Conservation (phyloP, 106 monocot genomes). For the Dendrobium huoshanense region DNA sequence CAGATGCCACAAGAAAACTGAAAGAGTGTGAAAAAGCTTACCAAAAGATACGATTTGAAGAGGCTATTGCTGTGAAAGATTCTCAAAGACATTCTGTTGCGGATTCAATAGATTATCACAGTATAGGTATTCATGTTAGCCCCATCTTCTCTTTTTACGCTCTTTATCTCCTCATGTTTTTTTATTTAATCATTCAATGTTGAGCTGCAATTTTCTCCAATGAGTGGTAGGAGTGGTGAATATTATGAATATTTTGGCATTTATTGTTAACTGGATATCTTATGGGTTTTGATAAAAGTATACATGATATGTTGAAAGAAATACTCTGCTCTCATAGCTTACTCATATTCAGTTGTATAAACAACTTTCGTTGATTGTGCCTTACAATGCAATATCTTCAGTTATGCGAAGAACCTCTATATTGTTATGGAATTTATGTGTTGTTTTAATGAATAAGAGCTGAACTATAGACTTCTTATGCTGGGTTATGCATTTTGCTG, state of each 20-base stretch:
- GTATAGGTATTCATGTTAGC: slow-evolving; percentile 47
- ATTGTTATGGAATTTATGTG: too few relatives aligned
- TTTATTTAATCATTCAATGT: not conserved
- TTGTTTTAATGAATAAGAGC: too few relatives aligned
- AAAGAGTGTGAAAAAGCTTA: slow-evolving; percentile 97
- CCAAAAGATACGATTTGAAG: slow-evolving; percentile 93
- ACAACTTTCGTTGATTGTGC: too few relatives aligned
- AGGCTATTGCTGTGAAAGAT: slow-evolving; percentile 75
- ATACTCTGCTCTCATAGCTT: not conserved
- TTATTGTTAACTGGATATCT: not conserved
- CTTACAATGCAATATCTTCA: too few relatives aligned
- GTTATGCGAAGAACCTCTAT: too few relatives aligned
- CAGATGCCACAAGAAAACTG: slow-evolving; percentile 86
- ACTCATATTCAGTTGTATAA: too few relatives aligned
- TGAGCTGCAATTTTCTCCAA: not conserved
- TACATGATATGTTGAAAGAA: not conserved
- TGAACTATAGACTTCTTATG: too few relatives aligned
- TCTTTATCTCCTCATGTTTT: not conserved
- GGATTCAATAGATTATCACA: slow-evolving; percentile 80
- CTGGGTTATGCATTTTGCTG: too few relatives aligned
- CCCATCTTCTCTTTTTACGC: not conserved
- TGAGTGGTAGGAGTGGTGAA: not conserved
- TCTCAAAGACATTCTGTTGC: slow-evolving; percentile 52
- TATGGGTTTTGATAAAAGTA: not conserved
- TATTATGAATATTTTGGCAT: not conserved